Conservation (phyloP, 306 rosid genomes). For the Pueraria montana region DNA sequence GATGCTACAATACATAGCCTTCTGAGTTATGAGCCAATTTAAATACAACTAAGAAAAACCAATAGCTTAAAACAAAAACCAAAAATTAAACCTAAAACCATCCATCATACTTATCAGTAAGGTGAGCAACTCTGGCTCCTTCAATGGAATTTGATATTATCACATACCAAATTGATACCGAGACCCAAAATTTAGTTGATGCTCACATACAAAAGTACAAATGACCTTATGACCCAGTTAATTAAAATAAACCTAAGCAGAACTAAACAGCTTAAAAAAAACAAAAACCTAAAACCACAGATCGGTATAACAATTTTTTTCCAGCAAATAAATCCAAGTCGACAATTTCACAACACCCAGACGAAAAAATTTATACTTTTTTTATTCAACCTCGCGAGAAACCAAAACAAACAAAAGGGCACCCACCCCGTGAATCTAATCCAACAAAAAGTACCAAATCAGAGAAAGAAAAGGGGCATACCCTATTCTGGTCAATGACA, state of each 20-base stretch:
- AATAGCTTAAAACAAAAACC: neutral
- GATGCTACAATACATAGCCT: neutral
- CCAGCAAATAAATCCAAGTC: too few species aligned
- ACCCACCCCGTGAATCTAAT: neutral
- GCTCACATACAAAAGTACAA: neutral
- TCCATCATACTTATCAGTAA: neutral
- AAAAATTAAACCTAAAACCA: neutral
- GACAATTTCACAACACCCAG: neutral
- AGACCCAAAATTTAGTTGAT: neutral
- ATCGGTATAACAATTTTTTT: neutral
- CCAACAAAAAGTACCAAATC: neutral
- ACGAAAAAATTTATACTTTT: neutral
- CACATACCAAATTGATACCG: neutral
- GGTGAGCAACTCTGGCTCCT: neutral
- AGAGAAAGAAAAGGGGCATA: slow-evolving; percentile 26
- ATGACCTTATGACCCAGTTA: neutral
- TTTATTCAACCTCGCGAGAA: neutral
- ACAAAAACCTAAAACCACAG: neutral
- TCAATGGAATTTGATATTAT: neutral
- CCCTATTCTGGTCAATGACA: slow-evolving; percentile 78
- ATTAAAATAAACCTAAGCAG: neutral
- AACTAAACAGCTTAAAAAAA: neutral
- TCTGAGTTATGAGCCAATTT: neutral
- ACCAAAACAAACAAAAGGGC: neutral
- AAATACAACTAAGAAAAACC: neutral